Percentiles rank a stretch among this genome's conserved stretches.
phyloP scores from a whole-genome alignment of 768 basidiomycete species.

The Kwoniella sp. region DNA sequence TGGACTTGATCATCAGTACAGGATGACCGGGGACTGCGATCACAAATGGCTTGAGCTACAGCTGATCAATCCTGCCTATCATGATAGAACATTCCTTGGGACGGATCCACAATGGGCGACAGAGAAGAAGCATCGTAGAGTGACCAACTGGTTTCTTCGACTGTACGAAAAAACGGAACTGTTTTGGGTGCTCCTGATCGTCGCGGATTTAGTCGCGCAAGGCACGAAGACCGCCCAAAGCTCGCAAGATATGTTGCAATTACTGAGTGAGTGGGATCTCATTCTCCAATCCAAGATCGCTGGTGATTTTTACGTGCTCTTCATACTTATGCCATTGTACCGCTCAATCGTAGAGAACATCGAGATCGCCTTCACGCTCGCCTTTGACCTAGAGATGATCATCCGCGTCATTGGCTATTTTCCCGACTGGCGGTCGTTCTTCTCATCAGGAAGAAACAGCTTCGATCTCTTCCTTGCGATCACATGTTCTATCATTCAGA shows the following conservation, averaged over 20 bases:
- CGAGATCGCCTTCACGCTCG: slow-evolving; percentile 75
- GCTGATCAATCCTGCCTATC: too few relatives aligned
- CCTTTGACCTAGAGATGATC: slow-evolving; percentile 85
- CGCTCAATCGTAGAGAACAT: slow-evolving; percentile 65
- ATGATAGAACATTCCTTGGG: slow-evolving; percentile 31
- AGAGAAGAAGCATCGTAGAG: slow-evolving; percentile 31
- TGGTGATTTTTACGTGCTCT: too few relatives aligned
- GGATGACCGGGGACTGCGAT: too few relatives aligned
- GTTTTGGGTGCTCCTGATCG: slow-evolving; percentile 44
- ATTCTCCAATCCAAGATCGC: too few relatives aligned
- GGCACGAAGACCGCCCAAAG: slow-evolving; percentile 38
- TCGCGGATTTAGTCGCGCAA: slow-evolving; percentile 44
- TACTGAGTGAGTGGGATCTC: slow-evolving; percentile 48
- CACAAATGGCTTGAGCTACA: too few relatives aligned
- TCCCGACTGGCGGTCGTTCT: slow-evolving; percentile 82
- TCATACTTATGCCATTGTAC: too few relatives aligned
- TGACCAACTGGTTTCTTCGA: slow-evolving; percentile 18
- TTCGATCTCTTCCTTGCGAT: slow-evolving; percentile 77
- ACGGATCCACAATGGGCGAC: slow-evolving; percentile 38
- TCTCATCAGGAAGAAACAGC: slow-evolving; percentile 64
- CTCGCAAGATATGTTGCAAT: slow-evolving; percentile 20
- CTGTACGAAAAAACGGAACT: slow-evolving; percentile 45
- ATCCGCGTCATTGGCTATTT: slow-evolving; percentile 70
- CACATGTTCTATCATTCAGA: slow-evolving; percentile 75
- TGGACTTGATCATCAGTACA: too few relatives aligned